Evolutionary conservation across 2,329 filamentous ascomycete genomes (phyloP), one percentile per base, ranked within the genome.

Genomic region (Piedraia hortae): DNA sequence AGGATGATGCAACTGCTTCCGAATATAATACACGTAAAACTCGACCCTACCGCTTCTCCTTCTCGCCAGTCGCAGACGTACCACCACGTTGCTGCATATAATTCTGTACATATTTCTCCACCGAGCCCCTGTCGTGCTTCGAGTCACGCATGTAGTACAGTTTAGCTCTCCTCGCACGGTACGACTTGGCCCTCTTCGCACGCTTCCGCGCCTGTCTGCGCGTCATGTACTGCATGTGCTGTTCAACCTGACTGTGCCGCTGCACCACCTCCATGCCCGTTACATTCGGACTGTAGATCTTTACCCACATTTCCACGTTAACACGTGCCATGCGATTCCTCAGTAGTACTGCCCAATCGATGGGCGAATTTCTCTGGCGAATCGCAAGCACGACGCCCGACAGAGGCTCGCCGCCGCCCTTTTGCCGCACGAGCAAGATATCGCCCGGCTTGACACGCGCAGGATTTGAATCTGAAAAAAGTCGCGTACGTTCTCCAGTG

Each of bases 231-330:
- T n/a, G n/a, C n/a, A n/a, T n/a, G n/a, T n/a, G n/a, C n/a, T n/a
- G n/a, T n/a, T n/a, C n/a, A n/a, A n/a, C n/a, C n/a, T n/a, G n/a
- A n/a, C n/a, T n/a, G n/a, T n/a, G n/a, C 36, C 82, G 58, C 62
- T 89, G 75, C 46, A 93, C 73, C 36, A 97, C 70, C 50, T 97
- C 82, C 39, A 97, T 77, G 31, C 74, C 75, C 42, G 72, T 65
- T 14, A 93, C 70, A 41, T 74, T 71, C 28, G 82, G 82, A 41
- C 65, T 74, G 54, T 85, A 93, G 27, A 93, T 57, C 56, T 97
- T 97, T 49, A 73, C 78, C 68, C 77, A 90, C 75, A 90, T 85
- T 59, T 97, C 85, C 28, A 90, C 75, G 28, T 75, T 74, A 4
- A 88, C 63, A 35, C 73, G 63, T 33, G 75, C 80, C 35, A 97